Conservation (phyloP, 2,329 filamentous ascomycete genomes). For the Conoideocrella luteorostrata region DNA sequence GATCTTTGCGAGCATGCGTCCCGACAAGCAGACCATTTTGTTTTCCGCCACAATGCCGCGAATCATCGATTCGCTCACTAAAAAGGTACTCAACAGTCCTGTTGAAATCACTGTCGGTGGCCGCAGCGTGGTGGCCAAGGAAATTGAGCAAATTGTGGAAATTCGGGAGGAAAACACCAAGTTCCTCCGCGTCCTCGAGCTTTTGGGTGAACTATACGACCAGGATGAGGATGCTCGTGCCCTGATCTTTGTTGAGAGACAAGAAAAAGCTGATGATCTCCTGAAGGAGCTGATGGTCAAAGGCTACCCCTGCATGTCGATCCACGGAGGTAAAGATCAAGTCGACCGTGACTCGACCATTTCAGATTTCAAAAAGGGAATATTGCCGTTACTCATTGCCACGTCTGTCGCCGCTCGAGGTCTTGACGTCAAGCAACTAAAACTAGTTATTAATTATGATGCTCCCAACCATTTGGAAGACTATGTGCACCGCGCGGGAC, state of each 20-base stretch:
- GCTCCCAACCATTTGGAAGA: conserved; percentile 92
- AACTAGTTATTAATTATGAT: conserved; percentile 93
- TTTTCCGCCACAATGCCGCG: conserved; percentile 96
- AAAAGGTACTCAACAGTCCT: conserved; percentile 78
- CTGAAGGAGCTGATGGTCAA: conserved; percentile 74
- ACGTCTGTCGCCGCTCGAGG: conserved; percentile 94
- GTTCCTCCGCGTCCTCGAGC: conserved; percentile 74
- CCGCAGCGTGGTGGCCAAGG: conserved; percentile 77
- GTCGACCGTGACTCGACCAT: conserved; percentile 90
- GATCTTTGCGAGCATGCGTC: conserved; percentile 84
- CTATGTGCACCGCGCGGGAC: conserved; percentile 89
- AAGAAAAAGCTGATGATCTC: conserved; percentile 80
- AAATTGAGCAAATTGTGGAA: conserved; percentile 90
- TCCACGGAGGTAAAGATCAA: conserved; percentile 91
- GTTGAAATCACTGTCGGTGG: conserved; percentile 92
- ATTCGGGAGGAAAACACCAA: conserved; percentile 77
- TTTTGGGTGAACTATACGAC: conserved; percentile 81
- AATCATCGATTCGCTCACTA: conserved; percentile 84
- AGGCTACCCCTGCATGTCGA: conserved; percentile 86
- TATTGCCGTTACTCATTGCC: conserved; percentile 83
- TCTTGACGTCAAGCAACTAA: conserved; percentile 91
- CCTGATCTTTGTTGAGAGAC: conserved; percentile 85
- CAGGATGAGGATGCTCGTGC: conserved; percentile 84
- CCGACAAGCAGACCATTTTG: conserved; percentile 86
- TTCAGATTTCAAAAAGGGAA: conserved; percentile 85